phyloP scores from a whole-genome alignment of 345 rosid species.

The Camelina sativa region DNA sequence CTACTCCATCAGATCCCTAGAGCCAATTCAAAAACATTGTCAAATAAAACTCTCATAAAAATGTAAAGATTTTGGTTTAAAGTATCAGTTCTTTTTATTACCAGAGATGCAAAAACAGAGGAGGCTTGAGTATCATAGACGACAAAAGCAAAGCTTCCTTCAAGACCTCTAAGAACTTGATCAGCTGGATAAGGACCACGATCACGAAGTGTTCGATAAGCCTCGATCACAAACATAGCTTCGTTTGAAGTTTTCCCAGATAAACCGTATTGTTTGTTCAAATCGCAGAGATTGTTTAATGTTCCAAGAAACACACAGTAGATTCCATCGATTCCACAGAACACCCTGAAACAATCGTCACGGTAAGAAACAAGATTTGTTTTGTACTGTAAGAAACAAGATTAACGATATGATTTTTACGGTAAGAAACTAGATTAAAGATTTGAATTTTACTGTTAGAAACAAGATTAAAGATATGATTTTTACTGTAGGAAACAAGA shows the following conservation, averaged over 20 bases:
- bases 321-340: conserved; percentile 74
- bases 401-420: no score
- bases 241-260: conserved; percentile 66
- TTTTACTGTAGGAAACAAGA: no score
- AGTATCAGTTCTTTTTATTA: conserved; percentile 12
- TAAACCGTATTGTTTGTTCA: conserved; percentile 79
- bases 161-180: conserved; percentile 83
- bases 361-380: no score
- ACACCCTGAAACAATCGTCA: conserved; percentile 53
- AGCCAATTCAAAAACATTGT: neutral
- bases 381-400: no score
- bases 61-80: neutral
- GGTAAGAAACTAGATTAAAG: no score
- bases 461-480: no score
- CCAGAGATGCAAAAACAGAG: conserved; percentile 81
- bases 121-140: conserved; percentile 74
- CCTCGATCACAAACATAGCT: conserved; percentile 80
- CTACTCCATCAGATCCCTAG: conserved; percentile 83
- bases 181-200: conserved; percentile 96
- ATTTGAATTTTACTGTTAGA: no score
- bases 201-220: conserved; percentile 80
- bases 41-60: neutral
- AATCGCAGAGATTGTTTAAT: conserved; percentile 63
- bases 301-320: conserved; percentile 80
- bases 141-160: conserved; percentile 84